phyloP scores from a whole-genome alignment of 1,284 basidiomycete species.

The Cutaneotrichosporon daszewskae region DNA sequence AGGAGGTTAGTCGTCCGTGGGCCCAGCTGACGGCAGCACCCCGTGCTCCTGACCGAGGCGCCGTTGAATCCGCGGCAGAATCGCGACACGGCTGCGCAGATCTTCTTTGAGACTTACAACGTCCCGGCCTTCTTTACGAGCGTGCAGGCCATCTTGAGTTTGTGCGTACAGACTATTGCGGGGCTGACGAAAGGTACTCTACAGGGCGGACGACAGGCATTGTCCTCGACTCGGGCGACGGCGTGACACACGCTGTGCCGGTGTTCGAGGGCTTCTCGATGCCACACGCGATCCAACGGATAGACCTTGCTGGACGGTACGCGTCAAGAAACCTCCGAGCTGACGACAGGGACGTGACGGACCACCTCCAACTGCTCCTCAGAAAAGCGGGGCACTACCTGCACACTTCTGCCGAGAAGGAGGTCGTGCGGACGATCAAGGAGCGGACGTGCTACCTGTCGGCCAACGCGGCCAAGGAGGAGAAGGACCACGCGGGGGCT shows the following conservation, averaged over 20 bases:
- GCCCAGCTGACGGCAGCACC: constrained; percentile 60
- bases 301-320: constrained; percentile 95
- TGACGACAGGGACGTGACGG: constrained; percentile 77
- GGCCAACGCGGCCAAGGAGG: constrained; percentile 83
- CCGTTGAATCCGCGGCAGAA: constrained; percentile 91
- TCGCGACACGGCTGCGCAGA: constrained; percentile 89
- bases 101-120: constrained; percentile 99
- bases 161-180: constrained; percentile 58
- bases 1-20: constrained; percentile 66
- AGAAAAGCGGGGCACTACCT: constrained; percentile 92
- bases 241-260: constrained; percentile 97
- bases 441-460: constrained; percentile 97
- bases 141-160: constrained; percentile 91
- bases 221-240: constrained; percentile 96
- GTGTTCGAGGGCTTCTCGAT: constrained; percentile 99
- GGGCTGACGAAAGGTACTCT: constrained; percentile 70
- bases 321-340: constrained; percentile 28
- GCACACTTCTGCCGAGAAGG: constrained; percentile 93
- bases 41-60: constrained; percentile 89
- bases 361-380: constrained; percentile 87
- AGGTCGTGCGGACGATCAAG: constrained; percentile 95
- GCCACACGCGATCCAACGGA: constrained; percentile 93
- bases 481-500: constrained; percentile 73
- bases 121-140: constrained; percentile 96
- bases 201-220: constrained; percentile 99